phyloP scores from a whole-genome alignment of 257 asterid species.

The Forsythia suspensa region DNA sequence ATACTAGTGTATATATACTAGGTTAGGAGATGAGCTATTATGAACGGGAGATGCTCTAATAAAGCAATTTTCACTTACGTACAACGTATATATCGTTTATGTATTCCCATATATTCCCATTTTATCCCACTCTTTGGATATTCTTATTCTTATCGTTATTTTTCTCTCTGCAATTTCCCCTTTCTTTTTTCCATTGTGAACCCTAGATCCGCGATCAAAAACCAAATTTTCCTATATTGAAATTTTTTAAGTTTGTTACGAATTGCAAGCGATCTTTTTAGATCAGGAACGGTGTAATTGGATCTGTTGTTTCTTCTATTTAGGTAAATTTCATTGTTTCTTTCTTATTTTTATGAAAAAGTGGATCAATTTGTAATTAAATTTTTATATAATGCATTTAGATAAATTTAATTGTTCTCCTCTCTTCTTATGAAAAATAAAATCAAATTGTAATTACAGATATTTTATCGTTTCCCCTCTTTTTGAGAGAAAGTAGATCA shows the following conservation, averaged over 20 bases:
- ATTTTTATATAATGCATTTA: neutral
- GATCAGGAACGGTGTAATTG: neutral
- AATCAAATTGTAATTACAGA: neutral
- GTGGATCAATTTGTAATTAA: neutral
- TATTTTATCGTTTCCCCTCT: neutral
- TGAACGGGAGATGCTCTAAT: no score
- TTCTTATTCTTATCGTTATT: neutral
- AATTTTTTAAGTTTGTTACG: neutral
- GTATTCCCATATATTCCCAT: neutral
- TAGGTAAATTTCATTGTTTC: neutral
- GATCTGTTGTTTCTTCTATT: neutral
- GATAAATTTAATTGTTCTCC: neutral
- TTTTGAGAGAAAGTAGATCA: neutral
- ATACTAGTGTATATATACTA: no score
- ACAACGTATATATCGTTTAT: no score
- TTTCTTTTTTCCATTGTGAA: neutral
- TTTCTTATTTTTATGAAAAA: neutral
- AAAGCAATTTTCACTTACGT: no score
- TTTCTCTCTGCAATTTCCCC: neutral
- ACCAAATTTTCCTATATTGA: neutral
- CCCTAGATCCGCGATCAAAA: neutral
- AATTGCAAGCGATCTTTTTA: neutral
- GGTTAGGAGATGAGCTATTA: no score
- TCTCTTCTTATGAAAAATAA: neutral
- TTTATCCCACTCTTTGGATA: neutral